phyloP scores from a whole-genome alignment of 2,329 filamentous ascomycete genomes.

The Fusarium subtropicale region DNA sequence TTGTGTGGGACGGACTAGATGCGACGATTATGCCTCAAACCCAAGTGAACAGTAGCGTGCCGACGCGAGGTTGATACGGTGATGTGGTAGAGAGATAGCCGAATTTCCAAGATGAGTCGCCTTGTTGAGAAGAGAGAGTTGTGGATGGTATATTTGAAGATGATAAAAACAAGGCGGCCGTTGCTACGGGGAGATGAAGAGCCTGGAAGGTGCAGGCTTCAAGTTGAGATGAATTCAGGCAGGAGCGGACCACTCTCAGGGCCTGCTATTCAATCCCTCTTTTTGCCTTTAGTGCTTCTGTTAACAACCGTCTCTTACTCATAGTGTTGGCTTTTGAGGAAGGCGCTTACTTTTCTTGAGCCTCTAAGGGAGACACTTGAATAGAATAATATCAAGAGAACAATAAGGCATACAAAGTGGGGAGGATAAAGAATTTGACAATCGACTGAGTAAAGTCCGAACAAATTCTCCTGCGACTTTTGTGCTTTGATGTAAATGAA shows the following conservation, averaged over 20 bases:
- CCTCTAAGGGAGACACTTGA: not conserved
- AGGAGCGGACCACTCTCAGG: constrained; percentile 16
- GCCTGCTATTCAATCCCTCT: constrained; percentile 4
- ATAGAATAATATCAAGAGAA: not conserved
- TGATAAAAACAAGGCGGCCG: constrained; percentile 4
- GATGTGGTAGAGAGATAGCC: constrained; percentile 3
- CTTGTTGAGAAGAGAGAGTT: constrained; percentile 22
- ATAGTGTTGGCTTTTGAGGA: not conserved
- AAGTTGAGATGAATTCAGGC: constrained; percentile 16
- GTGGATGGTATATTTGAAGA: constrained; percentile 1
- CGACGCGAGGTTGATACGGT: not conserved
- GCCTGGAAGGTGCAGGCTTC: constrained; percentile 19
- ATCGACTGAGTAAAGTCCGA: not conserved
- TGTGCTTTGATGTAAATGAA: constrained; percentile 1
- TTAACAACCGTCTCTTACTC: not conserved
- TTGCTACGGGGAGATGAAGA: constrained; percentile 4
- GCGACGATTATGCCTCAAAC: not conserved
- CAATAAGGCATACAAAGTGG: not conserved
- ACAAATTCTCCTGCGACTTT: constrained; percentile 9
- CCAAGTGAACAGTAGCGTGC: constrained; percentile 1
- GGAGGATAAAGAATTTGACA: not conserved
- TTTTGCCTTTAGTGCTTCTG: constrained; percentile 10
- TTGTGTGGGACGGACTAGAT: constrained; percentile 9
- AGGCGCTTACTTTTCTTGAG: constrained; percentile 10
- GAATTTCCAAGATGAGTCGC: constrained; percentile 9